Evolutionary conservation across 2,329 filamentous ascomycete species (phyloP), one percentile per base, ranked within the genome.

Genomic region (Trichoderma sp.): DNA sequence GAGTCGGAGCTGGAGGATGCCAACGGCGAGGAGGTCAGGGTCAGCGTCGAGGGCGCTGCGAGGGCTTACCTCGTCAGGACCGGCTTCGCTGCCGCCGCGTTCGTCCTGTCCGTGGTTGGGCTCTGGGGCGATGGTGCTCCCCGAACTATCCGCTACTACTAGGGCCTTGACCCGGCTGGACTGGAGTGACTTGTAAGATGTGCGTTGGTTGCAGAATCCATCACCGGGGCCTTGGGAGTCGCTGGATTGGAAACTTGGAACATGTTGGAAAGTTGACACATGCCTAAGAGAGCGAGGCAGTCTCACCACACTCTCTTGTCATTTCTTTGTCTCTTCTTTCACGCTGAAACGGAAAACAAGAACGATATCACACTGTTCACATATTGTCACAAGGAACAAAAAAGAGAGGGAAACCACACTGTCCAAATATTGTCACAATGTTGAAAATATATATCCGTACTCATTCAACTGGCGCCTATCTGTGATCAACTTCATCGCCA

Each of bases 111-210:
- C 21, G 80, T 89, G 19, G 77, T 89, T 43, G 87, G 87, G 17
- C 84, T 90, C 71, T 90, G 87, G 87, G 87, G 87, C 5, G 87
- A 89, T 73, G 85, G 86, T 28, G 79, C 78, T 21, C 71, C 76
- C 24, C 72, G 75, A 68, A 68, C 75, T 47, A 71, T 73, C 71
- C 77, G 47, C 70, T 60, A 54, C 30, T 61, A 66, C 45, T 64
- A 52, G 24, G 54, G 54, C 39, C 45, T 41, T 26, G 58, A 50
- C 26, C 52, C 58, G 51, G 64, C 45, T 26, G 19, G 21, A 58
- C 39, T 26, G 19, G 21, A 58, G 51, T 48, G 56, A 60, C 28
- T 51, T 60, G 63, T 54, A 55, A 50, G 43, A 66, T 58, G 57
- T 14, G 14, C 43, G 19, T 57, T 10, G 50, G 61, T 30, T 47